A percentile compares a stretch with the other conserved stretches of the same genome.
Evolutionary conservation across 2,329 filamentous ascomycete genomes (phyloP).

Genomic region (Seiridium unicorne): DNA sequence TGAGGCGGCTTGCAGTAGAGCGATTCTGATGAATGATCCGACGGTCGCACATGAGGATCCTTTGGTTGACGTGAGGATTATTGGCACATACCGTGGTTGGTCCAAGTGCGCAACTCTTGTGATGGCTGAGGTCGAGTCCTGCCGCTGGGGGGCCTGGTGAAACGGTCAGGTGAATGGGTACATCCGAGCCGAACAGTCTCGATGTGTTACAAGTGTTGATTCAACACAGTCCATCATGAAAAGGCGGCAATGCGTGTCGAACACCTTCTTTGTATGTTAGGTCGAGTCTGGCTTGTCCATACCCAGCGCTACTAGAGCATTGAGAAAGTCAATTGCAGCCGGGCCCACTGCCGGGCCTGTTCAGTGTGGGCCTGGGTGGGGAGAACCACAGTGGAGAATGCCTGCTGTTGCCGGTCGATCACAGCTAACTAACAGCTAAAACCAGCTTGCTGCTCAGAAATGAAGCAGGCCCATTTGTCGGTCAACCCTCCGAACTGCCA

Average conservation of each 20-base stretch:
- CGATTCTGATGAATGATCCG: background rate
- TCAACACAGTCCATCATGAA: background rate
- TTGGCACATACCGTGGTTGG: too few species aligned
- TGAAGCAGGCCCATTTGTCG: background rate
- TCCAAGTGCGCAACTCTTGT: background rate
- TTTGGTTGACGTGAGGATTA: background rate
- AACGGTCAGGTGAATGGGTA: background rate
- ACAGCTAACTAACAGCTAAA: background rate
- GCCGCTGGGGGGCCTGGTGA: background rate
- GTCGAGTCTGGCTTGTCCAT: background rate
- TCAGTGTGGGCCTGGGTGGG: background rate
- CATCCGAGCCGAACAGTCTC: background rate
- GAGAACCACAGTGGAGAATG: background rate
- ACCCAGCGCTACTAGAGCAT: background rate
- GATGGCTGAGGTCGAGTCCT: background rate
- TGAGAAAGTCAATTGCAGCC: background rate
- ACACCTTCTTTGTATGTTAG: background rate
- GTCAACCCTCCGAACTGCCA: background rate
- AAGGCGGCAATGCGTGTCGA: background rate
- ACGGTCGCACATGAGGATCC: background rate
- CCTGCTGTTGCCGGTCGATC: conserved; percentile 2
- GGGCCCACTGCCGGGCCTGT: background rate
- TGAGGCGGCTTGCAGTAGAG: conserved; percentile 22
- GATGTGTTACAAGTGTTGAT: too few species aligned
- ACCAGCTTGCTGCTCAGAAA: background rate